Evolutionary conservation across 371 early-diverging fungal genomes (phyloP), one percentile per base, ranked within the genome.

Genomic region (Lichtheimia ornata): DNA sequence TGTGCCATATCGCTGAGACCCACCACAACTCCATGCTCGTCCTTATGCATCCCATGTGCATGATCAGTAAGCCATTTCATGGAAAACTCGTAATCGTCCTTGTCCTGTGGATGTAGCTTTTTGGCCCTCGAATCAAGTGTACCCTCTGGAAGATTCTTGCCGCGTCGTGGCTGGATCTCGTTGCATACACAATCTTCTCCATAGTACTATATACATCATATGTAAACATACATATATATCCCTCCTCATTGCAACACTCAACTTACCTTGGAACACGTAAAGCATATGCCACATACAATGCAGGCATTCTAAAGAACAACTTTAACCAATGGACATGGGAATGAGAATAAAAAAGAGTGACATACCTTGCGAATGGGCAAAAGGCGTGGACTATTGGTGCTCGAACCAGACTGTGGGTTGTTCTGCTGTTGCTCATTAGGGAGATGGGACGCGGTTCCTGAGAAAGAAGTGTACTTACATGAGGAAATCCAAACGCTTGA

Each of bases 71-170:
- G 53, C 82, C 82, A 82, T 35, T 62, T 58, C 20, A 78, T 61
- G 24, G 82, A 70, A 57, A 82, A 78, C 50, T 74, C 72, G 50
- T 77, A 82, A 52, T 82, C 82, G 14, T 76, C 75, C 41, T 66
- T 59, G 50, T 82, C 79, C 30, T 70, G 60, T 4, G 70, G 70
- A 40, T 65, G 53, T 13, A 82, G 60, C 57, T 77, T 78, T 47
- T 82, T 82, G 6, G 82, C 79, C 52, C 82, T 59, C 6, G 79
- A 78, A 62, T 82, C 82, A 22, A 82, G 59, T 3, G 72, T 71
- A 5, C 74, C 73, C 17, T 73, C 67, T 24, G 82, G 82, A 24
- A 82, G 54, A 57, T 82, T 82, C 51, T 78, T 78, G 11, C 82
- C 82, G 20, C 82, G 66, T 45, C 82, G 69, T 20, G 82, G 82